Evolutionary conservation across 2,329 filamentous ascomycete genomes (phyloP).

Genomic region (Epichloe sibirici): DNA sequence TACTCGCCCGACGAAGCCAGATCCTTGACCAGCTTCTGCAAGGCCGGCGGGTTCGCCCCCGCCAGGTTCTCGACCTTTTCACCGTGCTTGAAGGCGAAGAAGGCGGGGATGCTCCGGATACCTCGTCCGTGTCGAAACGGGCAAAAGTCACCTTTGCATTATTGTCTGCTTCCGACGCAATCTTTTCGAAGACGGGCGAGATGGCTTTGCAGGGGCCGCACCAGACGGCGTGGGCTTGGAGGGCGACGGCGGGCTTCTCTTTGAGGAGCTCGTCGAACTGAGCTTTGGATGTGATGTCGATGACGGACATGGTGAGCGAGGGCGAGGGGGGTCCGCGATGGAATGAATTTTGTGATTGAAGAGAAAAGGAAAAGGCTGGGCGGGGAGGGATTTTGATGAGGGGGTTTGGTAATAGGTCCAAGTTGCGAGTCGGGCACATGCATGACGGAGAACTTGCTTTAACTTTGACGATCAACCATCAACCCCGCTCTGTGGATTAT

Average conservation of each 20-base stretch:
- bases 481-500: no score
- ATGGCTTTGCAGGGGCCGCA: slow-evolving; percentile 48
- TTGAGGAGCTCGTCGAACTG: slow-evolving; percentile 37
- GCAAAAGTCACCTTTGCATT: slow-evolving; percentile 38
- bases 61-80: slow-evolving; percentile 32
- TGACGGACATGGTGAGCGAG: slow-evolving; percentile 18
- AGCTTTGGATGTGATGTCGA: slow-evolving; percentile 26
- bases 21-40: slow-evolving; percentile 15
- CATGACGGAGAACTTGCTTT: no score
- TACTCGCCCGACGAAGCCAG: neutral
- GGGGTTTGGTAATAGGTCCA: no score
- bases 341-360: no score
- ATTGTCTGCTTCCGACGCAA: slow-evolving; percentile 25
- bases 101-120: slow-evolving; percentile 46
- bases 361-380: no score
- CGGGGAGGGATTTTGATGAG: no score
- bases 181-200: slow-evolving; percentile 37
- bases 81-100: slow-evolving; percentile 45
- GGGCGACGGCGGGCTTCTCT: slow-evolving; percentile 37
- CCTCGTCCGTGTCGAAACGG: slow-evolving; percentile 45
- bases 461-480: no score
- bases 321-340: no score
- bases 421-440: no score
- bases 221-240: slow-evolving; percentile 48
- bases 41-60: slow-evolving; percentile 21